Evolutionary conservation across 306 rosid genomes (phyloP).

Genomic region (Arachis stenosperma): DNA sequence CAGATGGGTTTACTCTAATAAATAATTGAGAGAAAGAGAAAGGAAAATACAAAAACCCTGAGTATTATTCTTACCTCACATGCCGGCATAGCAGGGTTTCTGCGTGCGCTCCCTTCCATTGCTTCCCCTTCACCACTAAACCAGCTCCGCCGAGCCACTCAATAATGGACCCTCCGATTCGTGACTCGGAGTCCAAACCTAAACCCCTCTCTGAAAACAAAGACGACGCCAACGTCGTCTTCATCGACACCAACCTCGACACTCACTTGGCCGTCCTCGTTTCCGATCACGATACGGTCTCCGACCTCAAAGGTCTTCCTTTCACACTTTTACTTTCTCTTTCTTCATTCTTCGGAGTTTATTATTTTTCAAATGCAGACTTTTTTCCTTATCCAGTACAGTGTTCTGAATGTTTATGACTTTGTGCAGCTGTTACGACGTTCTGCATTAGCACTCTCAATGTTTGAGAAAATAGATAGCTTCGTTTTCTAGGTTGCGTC

Average conservation of each 20-base stretch:
- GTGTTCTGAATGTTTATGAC: not conserved
- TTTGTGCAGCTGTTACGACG: not conserved
- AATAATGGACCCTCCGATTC: constrained; percentile 39
- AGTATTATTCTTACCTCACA: not conserved
- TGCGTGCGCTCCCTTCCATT: not conserved
- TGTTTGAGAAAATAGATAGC: not conserved
- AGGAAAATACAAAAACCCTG: not conserved
- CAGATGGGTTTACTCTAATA: no score
- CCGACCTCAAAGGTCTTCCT: constrained; percentile 63
- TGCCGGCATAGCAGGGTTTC: not conserved
- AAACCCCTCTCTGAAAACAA: not conserved
- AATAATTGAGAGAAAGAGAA: no score
- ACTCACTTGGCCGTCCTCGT: constrained; percentile 67
- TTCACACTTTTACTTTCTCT: not conserved
- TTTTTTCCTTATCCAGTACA: no score
- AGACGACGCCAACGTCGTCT: constrained; percentile 47
- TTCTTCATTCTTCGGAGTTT: not conserved
- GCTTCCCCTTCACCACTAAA: not conserved
- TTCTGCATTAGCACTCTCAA: not conserved
- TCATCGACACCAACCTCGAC: constrained; percentile 69
- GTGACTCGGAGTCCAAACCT: constrained; percentile 26
- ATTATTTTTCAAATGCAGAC: no score
- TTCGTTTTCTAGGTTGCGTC: not conserved
- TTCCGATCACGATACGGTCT: constrained; percentile 56
- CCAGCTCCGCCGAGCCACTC: not conserved